Evolutionary conservation across 352 stramenopile genomes (phyloP).

Genomic region (Peronospora tabacina): DNA sequence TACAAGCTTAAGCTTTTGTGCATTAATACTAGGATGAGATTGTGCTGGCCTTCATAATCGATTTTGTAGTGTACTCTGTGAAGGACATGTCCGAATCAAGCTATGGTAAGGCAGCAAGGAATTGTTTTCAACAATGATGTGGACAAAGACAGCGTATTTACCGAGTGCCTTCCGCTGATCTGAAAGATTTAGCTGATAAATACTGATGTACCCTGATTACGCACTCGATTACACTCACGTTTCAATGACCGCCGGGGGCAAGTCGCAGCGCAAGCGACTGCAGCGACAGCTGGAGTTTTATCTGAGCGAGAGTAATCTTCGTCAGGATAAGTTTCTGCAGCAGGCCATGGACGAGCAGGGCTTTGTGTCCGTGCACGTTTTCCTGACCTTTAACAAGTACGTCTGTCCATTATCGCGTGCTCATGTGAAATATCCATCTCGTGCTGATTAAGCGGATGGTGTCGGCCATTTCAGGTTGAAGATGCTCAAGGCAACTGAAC

Average conservation of each 20-base stretch:
- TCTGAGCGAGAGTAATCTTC: conserved; percentile 65
- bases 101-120: no score
- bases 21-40: no score
- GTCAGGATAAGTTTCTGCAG: conserved; percentile 75
- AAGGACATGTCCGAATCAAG: no score
- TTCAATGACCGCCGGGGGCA: conserved; percentile 26
- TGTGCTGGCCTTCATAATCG: no score
- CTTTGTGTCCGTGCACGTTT: conserved; percentile 43
- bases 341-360: conserved; percentile 60
- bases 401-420: not conserved
- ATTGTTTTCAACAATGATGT: no score
- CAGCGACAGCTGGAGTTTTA: conserved; percentile 83
- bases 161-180: no score
- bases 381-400: conserved; percentile 69
- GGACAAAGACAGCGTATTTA: no score
- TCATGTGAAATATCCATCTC: not conserved
- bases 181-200: no score
- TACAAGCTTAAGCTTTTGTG: no score
- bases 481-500: conserved; percentile 42
- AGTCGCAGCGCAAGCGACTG: conserved; percentile 61
- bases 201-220: no score
- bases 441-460: not conserved
- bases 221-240: conserved; percentile 1
- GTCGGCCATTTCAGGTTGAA: conserved; percentile 30
- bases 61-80: no score